These are phyloP conservation scores for Phaeosphaeriaceae sp. DNA, from an alignment of 2,329 filamentous ascomycete species.

Conservation along the genomic window DNA sequence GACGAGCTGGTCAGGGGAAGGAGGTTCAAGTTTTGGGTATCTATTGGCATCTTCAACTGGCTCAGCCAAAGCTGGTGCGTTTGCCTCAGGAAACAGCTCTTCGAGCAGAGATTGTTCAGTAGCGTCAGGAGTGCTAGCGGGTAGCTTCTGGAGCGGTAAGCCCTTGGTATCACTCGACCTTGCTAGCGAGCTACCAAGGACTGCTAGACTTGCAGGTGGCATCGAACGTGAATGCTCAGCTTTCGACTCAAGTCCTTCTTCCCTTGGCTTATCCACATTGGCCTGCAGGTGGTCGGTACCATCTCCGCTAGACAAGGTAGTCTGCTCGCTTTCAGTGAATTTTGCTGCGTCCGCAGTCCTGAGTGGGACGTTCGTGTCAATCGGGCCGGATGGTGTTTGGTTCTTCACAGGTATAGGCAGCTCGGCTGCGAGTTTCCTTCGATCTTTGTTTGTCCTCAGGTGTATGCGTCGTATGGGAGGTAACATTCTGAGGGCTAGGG, in stretches of 20 bases:
- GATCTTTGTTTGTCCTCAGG: background rate
- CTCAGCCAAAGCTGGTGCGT: conserved; percentile 22
- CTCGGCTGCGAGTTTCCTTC: background rate
- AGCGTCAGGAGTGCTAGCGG: conserved; percentile 3
- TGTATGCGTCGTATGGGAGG: background rate
- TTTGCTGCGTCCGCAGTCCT: background rate
- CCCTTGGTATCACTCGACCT: background rate
- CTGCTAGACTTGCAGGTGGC: background rate
- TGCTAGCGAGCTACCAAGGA: background rate
- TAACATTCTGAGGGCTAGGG: background rate
- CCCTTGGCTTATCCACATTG: background rate
- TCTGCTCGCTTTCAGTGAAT: background rate
- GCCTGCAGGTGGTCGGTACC: background rate
- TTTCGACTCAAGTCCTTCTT: background rate
- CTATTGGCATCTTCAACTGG: conserved; percentile 18
- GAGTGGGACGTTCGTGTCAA: background rate
- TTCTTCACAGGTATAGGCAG: background rate
- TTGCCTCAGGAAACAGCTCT: conserved; percentile 63
- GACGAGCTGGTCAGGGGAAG: conserved; percentile 19
- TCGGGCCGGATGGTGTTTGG: background rate
- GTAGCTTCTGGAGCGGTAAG: background rate
- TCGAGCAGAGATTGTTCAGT: conserved; percentile 51
- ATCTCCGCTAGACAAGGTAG: background rate
- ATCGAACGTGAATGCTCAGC: background rate
- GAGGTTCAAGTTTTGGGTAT: conserved; percentile 39